Percentiles rank a stretch among this genome's conserved stretches.
phyloP scores from a whole-genome alignment of 2,329 filamentous ascomycete genomes.

The Fusarium verrucosum region DNA sequence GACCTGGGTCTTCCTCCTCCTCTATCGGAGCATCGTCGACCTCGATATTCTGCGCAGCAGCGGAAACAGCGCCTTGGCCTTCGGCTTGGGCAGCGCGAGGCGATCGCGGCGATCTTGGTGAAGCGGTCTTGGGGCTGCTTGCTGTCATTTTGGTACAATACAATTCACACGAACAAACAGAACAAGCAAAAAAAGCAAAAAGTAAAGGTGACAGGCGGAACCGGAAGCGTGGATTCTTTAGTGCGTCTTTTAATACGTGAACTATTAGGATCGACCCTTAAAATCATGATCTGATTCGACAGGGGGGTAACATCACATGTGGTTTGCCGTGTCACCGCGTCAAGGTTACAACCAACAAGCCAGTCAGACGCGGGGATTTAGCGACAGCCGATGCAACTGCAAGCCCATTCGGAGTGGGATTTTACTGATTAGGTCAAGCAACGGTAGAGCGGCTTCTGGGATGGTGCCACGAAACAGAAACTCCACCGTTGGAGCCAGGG shows the following conservation, averaged over 20 bases:
- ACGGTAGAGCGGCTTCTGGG: not conserved
- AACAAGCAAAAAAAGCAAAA: not conserved
- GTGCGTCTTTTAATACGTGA: not conserved
- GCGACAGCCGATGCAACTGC: not conserved
- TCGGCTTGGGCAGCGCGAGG: not conserved
- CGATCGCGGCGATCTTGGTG: not conserved
- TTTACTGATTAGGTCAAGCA: not conserved
- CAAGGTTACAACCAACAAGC: not conserved
- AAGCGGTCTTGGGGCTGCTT: conserved; percentile 6
- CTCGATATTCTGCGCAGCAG: not conserved
- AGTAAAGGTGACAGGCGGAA: too few species aligned
- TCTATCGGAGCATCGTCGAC: conserved; percentile 14
- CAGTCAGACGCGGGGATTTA: not conserved
- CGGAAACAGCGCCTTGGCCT: not conserved
- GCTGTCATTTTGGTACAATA: not conserved
- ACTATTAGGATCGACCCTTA: not conserved
- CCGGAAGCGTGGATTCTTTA: not conserved
- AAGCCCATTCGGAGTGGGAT: conserved; percentile 10
- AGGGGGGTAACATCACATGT: not conserved
- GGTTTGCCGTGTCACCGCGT: not conserved
- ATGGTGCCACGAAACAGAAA: conserved; percentile 5
- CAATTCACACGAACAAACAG: too few species aligned
- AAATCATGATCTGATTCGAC: conserved; percentile 10
- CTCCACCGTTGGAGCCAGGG: not conserved
- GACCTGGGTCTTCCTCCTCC: conserved; percentile 8